These are phyloP conservation scores for Calycina herbarum DNA, from an alignment of 2,329 filamentous ascomycete genomes.

Conservation along the genomic window DNA sequence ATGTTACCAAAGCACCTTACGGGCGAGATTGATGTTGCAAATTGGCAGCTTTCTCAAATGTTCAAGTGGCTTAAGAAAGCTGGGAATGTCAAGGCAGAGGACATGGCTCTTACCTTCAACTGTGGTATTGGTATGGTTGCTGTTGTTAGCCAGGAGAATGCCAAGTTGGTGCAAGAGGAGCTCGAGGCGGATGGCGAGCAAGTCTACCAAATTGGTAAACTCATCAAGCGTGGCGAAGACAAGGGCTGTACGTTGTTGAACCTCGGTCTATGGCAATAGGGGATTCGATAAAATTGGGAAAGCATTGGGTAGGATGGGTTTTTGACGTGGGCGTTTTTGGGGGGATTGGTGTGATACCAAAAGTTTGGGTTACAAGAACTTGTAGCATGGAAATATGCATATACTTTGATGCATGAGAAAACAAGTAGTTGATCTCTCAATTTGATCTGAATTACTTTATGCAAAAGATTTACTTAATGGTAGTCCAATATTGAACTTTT, in stretches of 20 bases:
- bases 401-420: background rate
- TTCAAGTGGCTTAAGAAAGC: slow-evolving; percentile 81
- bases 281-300: background rate
- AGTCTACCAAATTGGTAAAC: slow-evolving; percentile 72
- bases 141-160: slow-evolving; percentile 69
- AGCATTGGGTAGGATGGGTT: background rate
- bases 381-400: background rate
- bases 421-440: background rate
- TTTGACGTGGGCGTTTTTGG: slow-evolving; percentile 6
- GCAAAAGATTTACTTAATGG: background rate
- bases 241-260: slow-evolving; percentile 65
- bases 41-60: slow-evolving; percentile 75
- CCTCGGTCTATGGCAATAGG: slow-evolving; percentile 42
- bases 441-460: background rate
- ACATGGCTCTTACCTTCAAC: slow-evolving; percentile 95
- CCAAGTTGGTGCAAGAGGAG: slow-evolving; percentile 56
- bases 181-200: slow-evolving; percentile 71
- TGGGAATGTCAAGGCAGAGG: slow-evolving; percentile 69
- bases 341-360: slow-evolving; percentile 25
- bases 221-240: slow-evolving; percentile 57
- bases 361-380: slow-evolving; percentile 13
- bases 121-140: slow-evolving; percentile 93
- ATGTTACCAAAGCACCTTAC: slow-evolving; percentile 80
- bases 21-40: slow-evolving; percentile 74
- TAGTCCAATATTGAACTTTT: slow-evolving; percentile 14